Evolutionary conservation across 345 rosid genomes (phyloP), one percentile per base, ranked within the genome.

Genomic region (Eucalyptus pauciflora): DNA sequence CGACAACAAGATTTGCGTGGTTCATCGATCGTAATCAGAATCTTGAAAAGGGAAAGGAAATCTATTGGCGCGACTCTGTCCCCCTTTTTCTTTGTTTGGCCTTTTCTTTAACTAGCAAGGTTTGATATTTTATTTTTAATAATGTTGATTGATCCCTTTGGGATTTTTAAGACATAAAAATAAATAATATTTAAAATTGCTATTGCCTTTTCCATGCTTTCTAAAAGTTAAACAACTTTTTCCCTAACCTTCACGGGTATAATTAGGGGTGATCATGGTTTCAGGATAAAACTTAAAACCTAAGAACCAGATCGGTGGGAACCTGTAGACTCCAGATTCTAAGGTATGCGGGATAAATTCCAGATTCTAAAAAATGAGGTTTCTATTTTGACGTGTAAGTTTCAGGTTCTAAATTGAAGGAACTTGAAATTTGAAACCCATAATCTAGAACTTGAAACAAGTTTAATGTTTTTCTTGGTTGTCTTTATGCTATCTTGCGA

Each of bases 271-370:
- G 25, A 52, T 8, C 58, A 52, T 3, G 25, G 2, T 52, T 52
- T 0, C 1, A 0, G 10, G 25, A 52, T 0, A 8, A 0, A 52
- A 52, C 1, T 5, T 52, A 52, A 1, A 20, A 52, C 25, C 0
- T 52, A 2, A 20, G 5, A 20, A 52, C 0, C 0, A 1, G 5
- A 52, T 52, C 1, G 4, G 4, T 52, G 2, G 10, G 0, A 52
- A 52, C 7, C 0, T 49, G 2, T 49, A 49, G 2, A 1, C 2
- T 49, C 15, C 1, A 49, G 50, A 1, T 49, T 49, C 5, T 50
- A 50, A 50, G 1, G 0, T 15, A 50, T 2, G 20, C 20, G 3
- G 3, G 7, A 15, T 50, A 51, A 51, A 2, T 51, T 51, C 0
- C 1, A 1, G 1, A 0, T 51, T 52, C 0, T 0, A 52, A 52